Conservation (phyloP, 1,139 yeast genomes). For the Magnusiomyces ingens region DNA sequence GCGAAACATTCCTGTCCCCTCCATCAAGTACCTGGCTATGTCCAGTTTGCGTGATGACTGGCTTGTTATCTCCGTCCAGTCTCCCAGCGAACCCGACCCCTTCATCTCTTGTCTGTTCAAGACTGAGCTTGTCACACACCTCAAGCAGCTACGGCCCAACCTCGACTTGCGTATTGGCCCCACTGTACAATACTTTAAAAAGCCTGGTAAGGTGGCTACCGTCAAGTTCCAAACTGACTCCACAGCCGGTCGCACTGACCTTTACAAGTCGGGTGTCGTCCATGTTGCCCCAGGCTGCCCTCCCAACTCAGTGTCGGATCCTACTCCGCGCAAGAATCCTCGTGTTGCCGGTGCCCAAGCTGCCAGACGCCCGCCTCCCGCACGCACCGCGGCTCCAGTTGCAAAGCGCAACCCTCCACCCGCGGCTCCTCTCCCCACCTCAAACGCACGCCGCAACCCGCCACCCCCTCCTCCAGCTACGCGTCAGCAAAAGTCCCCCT, state of each 20-base stretch:
- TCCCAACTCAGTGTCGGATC: conserved; percentile 58
- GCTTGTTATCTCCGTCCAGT: conserved; percentile 64
- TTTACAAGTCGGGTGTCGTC: conserved; percentile 84
- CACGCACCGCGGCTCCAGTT: conserved; percentile 25
- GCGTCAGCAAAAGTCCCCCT: conserved; percentile 15
- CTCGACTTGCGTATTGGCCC: conserved; percentile 63
- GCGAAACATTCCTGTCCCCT: conserved; percentile 50
- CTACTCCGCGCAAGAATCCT: conserved; percentile 54
- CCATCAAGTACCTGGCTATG: conserved; percentile 59
- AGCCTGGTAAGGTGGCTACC: conserved; percentile 68
- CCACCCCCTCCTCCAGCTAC: conserved; percentile 22
- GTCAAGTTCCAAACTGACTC: conserved; percentile 62
- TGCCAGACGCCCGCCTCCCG: conserved; percentile 11
- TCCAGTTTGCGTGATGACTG: conserved; percentile 87
- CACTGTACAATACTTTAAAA: conserved; percentile 77
- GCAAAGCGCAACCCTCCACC: conserved; percentile 20
- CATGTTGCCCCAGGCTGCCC: conserved; percentile 78
- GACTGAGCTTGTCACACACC: conserved; percentile 78
- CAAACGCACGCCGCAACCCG: conserved; percentile 28
- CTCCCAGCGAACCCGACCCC: conserved; percentile 60
- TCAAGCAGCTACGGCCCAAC: conserved; percentile 56
- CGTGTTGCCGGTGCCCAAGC: conserved; percentile 22
- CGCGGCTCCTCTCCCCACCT: conserved; percentile 29
- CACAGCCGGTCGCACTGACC: conserved; percentile 54
- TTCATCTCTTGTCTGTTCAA: conserved; percentile 76